Evolutionary conservation across 495 filamentous ascomycete genomes (phyloP).

Genomic region (Friedmanniomyces simplex): DNA sequence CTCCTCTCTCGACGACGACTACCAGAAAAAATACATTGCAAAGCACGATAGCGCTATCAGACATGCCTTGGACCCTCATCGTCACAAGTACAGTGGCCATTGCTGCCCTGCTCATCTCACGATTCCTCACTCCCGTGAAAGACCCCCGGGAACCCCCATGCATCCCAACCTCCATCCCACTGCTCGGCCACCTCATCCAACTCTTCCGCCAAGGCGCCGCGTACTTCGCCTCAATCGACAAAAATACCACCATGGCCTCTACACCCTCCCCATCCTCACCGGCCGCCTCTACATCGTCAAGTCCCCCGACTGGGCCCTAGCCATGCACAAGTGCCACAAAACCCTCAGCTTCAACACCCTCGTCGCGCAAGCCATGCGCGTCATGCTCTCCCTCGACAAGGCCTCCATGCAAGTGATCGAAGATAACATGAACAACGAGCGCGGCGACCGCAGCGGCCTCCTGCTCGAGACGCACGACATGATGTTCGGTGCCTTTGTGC

Average conservation of each 20-base stretch:
- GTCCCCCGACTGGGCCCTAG: constrained; percentile 33
- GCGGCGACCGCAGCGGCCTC: constrained; percentile 11
- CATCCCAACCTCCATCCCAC: constrained; percentile 32
- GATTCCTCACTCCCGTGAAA: not conserved
- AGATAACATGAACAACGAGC: constrained; percentile 10
- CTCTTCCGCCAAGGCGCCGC: constrained; percentile 31
- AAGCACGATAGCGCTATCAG: not conserved
- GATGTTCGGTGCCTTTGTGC: constrained; percentile 16
- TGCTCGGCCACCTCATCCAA: constrained; percentile 38
- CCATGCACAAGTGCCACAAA: constrained; percentile 35
- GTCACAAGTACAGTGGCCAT: not conserved
- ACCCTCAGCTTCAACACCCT: constrained; percentile 35
- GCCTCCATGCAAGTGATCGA: constrained; percentile 13
- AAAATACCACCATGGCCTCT: constrained; percentile 29
- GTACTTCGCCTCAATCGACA: constrained; percentile 27
- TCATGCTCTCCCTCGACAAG: constrained; percentile 20
- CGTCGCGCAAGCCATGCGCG: constrained; percentile 16
- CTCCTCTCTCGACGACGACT: not conserved
- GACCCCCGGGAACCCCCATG: constrained; percentile 40
- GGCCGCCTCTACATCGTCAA: constrained; percentile 38
- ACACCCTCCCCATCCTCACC: constrained; percentile 36
- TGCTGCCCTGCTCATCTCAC: not conserved
- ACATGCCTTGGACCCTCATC: not conserved
- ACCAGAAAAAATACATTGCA: not conserved
- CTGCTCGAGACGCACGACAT: constrained; percentile 22